A percentile compares a stretch with the other conserved stretches of the same genome.
phyloP scores from a whole-genome alignment of 2,329 filamentous ascomycete species.

The Claviceps pusilla region DNA sequence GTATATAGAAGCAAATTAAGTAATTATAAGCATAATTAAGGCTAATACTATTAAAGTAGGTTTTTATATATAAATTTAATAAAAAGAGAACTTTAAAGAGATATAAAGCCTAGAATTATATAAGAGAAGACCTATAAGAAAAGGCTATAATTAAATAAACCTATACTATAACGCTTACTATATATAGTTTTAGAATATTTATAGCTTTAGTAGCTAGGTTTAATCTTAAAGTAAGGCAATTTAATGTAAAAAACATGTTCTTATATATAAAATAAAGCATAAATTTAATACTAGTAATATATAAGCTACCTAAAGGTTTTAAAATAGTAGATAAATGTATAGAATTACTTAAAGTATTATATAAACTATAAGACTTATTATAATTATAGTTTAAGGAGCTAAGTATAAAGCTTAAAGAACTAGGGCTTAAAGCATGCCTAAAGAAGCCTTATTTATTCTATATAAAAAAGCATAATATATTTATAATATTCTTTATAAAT shows the following conservation, averaged over 20 bases:
- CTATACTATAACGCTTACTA: neutral
- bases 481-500: neutral
- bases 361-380: neutral
- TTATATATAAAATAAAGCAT: neutral
- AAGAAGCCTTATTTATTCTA: neutral
- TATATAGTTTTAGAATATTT: neutral
- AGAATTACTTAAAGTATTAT: neutral
- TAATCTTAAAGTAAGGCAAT: neutral
- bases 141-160: neutral
- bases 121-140: neutral
- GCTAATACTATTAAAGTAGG: neutral
- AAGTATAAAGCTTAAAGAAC: neutral
- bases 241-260: neutral
- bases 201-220: neutral
- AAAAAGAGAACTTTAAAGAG: neutral
- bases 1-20: neutral
- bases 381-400: neutral
- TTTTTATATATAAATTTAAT: neutral
- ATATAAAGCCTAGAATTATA: neutral
- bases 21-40: neutral
- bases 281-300: neutral
- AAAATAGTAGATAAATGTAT: neutral
- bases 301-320: neutral
- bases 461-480: neutral
- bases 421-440: neutral